Percentiles rank a stretch among this genome's conserved stretches.
Evolutionary conservation across 805 yeast species (phyloP).

Genomic region (Saccharomycopsis vini): DNA sequence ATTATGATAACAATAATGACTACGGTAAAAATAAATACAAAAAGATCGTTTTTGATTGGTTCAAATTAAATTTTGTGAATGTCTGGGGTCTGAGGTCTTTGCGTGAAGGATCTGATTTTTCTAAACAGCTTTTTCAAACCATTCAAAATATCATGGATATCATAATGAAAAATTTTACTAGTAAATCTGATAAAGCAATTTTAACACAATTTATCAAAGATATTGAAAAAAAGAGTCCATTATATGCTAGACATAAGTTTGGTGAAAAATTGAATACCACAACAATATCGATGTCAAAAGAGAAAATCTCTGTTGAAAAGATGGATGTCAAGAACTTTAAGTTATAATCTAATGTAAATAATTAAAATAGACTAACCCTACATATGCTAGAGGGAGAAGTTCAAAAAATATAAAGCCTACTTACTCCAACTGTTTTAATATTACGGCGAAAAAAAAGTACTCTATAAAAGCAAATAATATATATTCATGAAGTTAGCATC

Average conservation of each 20-base stretch:
- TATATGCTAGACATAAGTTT: constrained; percentile 2
- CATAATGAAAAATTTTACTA: constrained; percentile 27
- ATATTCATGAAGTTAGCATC: no score
- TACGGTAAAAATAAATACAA: constrained; percentile 8
- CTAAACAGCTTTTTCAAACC: constrained; percentile 39
- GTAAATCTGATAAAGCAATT: constrained; percentile 40
- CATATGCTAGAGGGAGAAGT: no score
- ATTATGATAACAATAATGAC: constrained; percentile 26
- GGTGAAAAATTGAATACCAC: not conserved
- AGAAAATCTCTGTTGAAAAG: constrained; percentile 1
- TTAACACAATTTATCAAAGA: constrained; percentile 7
- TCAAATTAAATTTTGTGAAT: constrained; percentile 33
- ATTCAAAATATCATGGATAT: constrained; percentile 34
- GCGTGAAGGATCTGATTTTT: constrained; percentile 36
- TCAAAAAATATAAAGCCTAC: no score
- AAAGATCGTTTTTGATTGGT: constrained; percentile 47
- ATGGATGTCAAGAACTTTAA: not conserved
- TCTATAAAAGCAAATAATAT: no score
- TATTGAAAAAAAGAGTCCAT: not conserved
- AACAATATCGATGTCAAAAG: not conserved
- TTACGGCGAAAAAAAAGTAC: no score
- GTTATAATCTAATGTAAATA: not conserved
- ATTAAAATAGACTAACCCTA: no score
- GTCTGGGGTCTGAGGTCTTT: constrained; percentile 41
- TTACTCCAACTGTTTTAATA: no score